Evolutionary conservation across 2,329 filamentous ascomycete genomes (phyloP).

Genomic region (Knoxdaviesia proteae): DNA sequence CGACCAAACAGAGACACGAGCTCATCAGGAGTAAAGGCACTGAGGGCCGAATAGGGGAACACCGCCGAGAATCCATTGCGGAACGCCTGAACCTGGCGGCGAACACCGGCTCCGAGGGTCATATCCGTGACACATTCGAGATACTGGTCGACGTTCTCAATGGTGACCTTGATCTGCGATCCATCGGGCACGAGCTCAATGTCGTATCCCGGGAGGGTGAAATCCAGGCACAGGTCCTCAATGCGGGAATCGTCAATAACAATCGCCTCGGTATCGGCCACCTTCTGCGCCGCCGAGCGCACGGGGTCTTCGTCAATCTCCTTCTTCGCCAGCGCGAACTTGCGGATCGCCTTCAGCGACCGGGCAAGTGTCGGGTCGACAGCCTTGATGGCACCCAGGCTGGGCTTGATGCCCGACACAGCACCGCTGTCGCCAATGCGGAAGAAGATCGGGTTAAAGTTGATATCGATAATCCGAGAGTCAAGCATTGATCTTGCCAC

Average conservation of each 20-base stretch:
- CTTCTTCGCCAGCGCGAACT: conserved; percentile 67
- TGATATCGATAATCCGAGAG: conserved; percentile 90
- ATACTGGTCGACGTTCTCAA: conserved; percentile 79
- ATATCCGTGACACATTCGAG: conserved; percentile 79
- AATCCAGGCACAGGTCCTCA: conserved; percentile 80
- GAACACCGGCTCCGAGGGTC: conserved; percentile 76
- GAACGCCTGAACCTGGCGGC: conserved; percentile 79
- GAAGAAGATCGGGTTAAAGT: conserved; percentile 96
- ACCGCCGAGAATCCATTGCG: conserved; percentile 80
- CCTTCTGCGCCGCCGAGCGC: conserved; percentile 49
- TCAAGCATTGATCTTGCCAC: conserved; percentile 97
- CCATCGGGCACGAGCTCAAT: conserved; percentile 69
- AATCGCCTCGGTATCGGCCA: conserved; percentile 45
- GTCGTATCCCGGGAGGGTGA: conserved; percentile 77
- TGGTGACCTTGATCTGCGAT: conserved; percentile 53
- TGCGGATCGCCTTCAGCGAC: conserved; percentile 71
- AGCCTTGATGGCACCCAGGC: conserved; percentile 70
- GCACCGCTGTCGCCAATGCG: conserved; percentile 56
- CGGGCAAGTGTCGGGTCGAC: conserved; percentile 74
- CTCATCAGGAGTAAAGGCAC: conserved; percentile 86
- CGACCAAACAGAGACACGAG: conserved; percentile 86
- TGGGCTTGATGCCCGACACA: conserved; percentile 47
- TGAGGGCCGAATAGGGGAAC: conserved; percentile 82
- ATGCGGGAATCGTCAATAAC: conserved; percentile 55
- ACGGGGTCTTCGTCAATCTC: conserved; percentile 51